Evolutionary conservation across 768 basidiomycete genomes (phyloP).

Genomic region (Serendipita indica): DNA sequence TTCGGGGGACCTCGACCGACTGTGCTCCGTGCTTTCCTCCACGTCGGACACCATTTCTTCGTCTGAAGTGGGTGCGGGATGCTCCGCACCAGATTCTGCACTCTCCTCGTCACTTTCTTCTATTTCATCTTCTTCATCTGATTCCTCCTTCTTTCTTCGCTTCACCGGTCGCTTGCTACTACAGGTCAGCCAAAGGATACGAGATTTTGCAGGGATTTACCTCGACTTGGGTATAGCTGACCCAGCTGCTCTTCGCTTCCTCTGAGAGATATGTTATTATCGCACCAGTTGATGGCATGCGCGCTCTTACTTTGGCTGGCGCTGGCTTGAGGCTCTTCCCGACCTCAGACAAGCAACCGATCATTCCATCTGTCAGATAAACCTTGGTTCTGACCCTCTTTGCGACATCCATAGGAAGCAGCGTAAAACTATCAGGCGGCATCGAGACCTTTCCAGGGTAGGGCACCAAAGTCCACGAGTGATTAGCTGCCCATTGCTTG

Average conservation of each 20-base stretch:
- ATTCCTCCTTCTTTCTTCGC: conserved; percentile 19
- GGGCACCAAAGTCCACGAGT: conserved; percentile 61
- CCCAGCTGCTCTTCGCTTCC: background rate
- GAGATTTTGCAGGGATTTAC: background rate
- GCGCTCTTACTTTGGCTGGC: conserved; percentile 4
- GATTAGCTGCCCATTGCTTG: conserved; percentile 42
- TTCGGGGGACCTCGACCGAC: conserved; percentile 14
- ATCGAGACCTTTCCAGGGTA: conserved; percentile 71
- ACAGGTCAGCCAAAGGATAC: conserved; percentile 21
- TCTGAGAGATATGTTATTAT: background rate
- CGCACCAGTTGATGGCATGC: background rate
- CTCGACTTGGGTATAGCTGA: background rate
- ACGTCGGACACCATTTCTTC: background rate
- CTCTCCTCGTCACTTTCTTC: conserved; percentile 10
- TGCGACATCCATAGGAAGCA: conserved; percentile 50
- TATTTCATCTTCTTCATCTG: conserved; percentile 15
- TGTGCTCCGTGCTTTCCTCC: conserved; percentile 7
- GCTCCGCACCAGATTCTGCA: background rate
- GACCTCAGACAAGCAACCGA: conserved; percentile 40
- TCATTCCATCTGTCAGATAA: conserved; percentile 49
- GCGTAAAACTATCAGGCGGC: conserved; percentile 67
- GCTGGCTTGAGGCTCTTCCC: conserved; percentile 14
- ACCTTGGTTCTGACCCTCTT: conserved; percentile 53
- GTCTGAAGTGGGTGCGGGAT: background rate
- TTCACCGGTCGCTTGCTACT: conserved; percentile 18